Evolutionary conservation across 208 protist species (phyloP), one percentile per base, ranked within the genome.

Genomic region (Phytomonas serpens): DNA sequence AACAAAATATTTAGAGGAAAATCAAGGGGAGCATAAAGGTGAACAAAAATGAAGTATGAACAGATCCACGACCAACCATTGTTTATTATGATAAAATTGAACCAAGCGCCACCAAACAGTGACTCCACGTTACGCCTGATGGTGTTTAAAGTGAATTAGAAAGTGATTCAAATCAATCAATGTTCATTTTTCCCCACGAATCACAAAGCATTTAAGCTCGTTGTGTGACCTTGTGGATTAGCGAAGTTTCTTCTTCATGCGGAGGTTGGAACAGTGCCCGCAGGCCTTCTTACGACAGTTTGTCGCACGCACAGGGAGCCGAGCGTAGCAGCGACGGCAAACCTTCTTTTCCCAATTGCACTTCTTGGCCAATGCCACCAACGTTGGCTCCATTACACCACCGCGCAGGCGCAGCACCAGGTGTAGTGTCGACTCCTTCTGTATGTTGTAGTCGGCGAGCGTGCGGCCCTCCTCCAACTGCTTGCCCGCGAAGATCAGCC

Each of bases 201-300:
- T 27, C 23, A 52, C 37, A 6, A 23, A 29, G 27, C 16, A 51
- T 32, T 29, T 73, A 31, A 23, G 52, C 27, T 61, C 34, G 27
- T 9, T 0, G n/a, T 9, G 19, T 68, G 27, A 16, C 52, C 33
- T 38, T 64, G 36, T 47, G 19, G 14, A 33, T 98, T 99, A 99
- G 80, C 99, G 99, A 38, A 99, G 78, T 93, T 99, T 99, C 98
- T 99, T 99, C 98, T 99, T 99, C 82, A 95, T 90, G 85, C 99
- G 97, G 23, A 99, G 92, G 83, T 99, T 86, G 81, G 90, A 99
- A 87, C 86, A 97, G 95, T 99, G 98, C 69, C 99, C 98, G 84
- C 99, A 99, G 84, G 98, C 99, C 95, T 99, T 99, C 95, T 99
- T 99, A 79, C 99, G 88, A 97, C 99, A 99, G 94, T 99, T 99